Evolutionary conservation across 768 basidiomycete genomes (phyloP).

Genomic region (Lactarius quietus): DNA sequence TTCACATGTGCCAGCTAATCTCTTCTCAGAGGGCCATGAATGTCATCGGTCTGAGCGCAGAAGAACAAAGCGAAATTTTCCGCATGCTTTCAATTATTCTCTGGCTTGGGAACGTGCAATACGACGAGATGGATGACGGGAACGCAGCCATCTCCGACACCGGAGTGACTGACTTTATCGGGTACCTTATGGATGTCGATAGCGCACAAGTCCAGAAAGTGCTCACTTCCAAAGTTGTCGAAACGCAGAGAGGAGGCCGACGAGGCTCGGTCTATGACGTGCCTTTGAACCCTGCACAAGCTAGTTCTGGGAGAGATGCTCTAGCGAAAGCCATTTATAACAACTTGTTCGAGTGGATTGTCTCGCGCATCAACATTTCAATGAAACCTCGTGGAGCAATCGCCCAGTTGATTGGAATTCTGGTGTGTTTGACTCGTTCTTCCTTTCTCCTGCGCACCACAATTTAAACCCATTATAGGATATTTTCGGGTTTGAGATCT

Average conservation of each 20-base stretch:
- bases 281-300: constrained; percentile 90
- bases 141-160: constrained; percentile 79
- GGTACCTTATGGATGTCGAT: constrained; percentile 90
- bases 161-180: constrained; percentile 91
- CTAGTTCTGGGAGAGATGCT: constrained; percentile 83
- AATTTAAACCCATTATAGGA: constrained; percentile 48
- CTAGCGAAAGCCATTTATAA: constrained; percentile 96
- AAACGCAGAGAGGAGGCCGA: constrained; percentile 89
- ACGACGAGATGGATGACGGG: constrained; percentile 83
- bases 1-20: constrained; percentile 3
- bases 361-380: constrained; percentile 90
- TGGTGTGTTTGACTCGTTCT: constrained; percentile 47
- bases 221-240: constrained; percentile 79
- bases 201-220: constrained; percentile 77
- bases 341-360: constrained; percentile 99
- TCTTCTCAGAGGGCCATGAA: constrained; percentile 80
- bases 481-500: constrained; percentile 99
- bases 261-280: constrained; percentile 97
- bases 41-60: constrained; percentile 77
- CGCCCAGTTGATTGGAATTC: constrained; percentile 86
- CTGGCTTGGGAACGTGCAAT: constrained; percentile 97
- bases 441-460: neutral
- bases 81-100: constrained; percentile 88
- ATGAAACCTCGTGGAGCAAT: constrained; percentile 82
- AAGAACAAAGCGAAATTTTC: constrained; percentile 91